Evolutionary conservation across 345 rosid genomes (phyloP).

Genomic region (Hibiscus trionum): DNA sequence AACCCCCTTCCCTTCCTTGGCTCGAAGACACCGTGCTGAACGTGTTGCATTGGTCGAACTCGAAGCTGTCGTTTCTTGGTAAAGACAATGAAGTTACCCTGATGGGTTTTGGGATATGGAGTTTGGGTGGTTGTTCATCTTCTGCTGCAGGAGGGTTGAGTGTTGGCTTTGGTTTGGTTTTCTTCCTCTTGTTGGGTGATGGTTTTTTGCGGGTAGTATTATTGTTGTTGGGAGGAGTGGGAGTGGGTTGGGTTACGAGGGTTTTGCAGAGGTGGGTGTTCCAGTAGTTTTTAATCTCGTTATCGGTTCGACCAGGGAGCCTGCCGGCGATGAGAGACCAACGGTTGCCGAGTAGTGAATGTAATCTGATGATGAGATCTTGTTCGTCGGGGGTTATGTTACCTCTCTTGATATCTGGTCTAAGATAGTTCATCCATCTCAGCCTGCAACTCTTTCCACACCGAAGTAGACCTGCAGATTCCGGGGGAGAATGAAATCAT

Average conservation of each 20-base stretch:
- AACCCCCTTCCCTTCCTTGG: slow-evolving; percentile 14
- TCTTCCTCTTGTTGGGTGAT: slow-evolving; percentile 12
- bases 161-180: background rate
- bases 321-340: slow-evolving; percentile 65
- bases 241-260: slow-evolving; percentile 26
- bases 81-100: slow-evolving; percentile 25
- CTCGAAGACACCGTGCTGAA: slow-evolving; percentile 1
- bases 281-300: slow-evolving; percentile 67
- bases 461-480: slow-evolving; percentile 37
- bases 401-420: slow-evolving; percentile 63
- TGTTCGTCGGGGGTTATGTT: slow-evolving; percentile 48
- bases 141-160: slow-evolving; percentile 18
- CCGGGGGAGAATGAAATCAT: no score
- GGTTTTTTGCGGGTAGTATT: slow-evolving; percentile 31
- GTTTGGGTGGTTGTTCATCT: slow-evolving; percentile 21
- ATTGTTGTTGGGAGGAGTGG: slow-evolving; percentile 18
- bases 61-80: slow-evolving; percentile 30
- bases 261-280: slow-evolving; percentile 46
- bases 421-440: slow-evolving; percentile 63
- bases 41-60: slow-evolving; percentile 18
- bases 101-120: slow-evolving; percentile 43
- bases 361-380: slow-evolving; percentile 49
- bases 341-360: slow-evolving; percentile 49
- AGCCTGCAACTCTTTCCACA: slow-evolving; percentile 66
- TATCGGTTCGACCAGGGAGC: slow-evolving; percentile 66